phyloP scores from a whole-genome alignment of 2,329 filamentous ascomycete species.

The Colletotrichum agaves region DNA sequence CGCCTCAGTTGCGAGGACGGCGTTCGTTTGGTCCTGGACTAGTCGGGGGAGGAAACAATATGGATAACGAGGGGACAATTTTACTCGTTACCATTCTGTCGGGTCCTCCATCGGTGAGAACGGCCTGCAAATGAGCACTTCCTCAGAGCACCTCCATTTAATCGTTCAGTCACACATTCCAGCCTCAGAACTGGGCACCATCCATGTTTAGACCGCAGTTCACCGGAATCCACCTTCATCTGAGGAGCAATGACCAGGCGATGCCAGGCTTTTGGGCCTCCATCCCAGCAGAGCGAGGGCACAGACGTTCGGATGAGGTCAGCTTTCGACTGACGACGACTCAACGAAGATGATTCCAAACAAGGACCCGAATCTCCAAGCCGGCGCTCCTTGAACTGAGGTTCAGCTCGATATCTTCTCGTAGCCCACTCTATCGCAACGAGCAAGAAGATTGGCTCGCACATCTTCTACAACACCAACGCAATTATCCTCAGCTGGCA shows the following conservation, averaged over 20 bases:
- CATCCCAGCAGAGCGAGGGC: constrained; percentile 5
- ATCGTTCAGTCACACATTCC: constrained; percentile 1
- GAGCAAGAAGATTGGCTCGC: too few species aligned
- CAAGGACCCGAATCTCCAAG: too few species aligned
- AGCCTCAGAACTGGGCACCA: neutral
- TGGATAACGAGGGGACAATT: constrained; percentile 40
- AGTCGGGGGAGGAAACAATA: neutral
- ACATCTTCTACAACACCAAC: too few species aligned
- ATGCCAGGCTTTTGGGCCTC: constrained; percentile 9
- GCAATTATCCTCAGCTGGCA: neutral
- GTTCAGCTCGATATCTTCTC: too few species aligned
- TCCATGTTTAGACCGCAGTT: neutral
- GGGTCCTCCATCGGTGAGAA: constrained; percentile 41
- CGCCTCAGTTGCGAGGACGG: constrained; percentile 2
- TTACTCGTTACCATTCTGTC: constrained; percentile 33
- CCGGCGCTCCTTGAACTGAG: too few species aligned
- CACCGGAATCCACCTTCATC: constrained; percentile 23
- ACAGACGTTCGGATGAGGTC: neutral
- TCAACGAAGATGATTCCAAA: too few species aligned
- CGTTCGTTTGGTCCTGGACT: constrained; percentile 4
- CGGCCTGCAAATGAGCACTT: constrained; percentile 35
- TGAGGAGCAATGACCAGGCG: neutral
- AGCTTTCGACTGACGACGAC: neutral
- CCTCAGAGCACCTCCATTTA: constrained; percentile 5
- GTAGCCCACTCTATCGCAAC: too few species aligned